Base-by-base conservation (phyloP, 768 basidiomycete genomes). In the Boletus tomentosulus region DNA sequence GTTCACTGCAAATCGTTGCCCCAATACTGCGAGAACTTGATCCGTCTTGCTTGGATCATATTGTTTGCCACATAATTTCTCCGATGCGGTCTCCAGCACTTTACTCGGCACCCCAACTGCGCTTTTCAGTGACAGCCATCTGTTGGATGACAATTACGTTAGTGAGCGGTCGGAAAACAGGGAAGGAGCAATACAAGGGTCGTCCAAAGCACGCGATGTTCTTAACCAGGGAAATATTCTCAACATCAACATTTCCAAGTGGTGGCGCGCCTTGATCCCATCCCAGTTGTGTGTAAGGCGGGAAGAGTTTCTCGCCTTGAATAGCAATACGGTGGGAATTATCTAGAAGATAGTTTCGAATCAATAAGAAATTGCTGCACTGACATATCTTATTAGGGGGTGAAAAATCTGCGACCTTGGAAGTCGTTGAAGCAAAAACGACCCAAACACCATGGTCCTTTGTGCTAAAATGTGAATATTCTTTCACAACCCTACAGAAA, bases 351-450 rank as follows among this genome's bases (percentile, higher is more conserved):
- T 8, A 6, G n/a, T n/a, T n/a, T 38, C 7, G 3, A 12, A 16
- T 28, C 7, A 4, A 6, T 2, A 15, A 28, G 9, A 44, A 16
- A n/a, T 6, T 44, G 41, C 22, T 5, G 9, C 25, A 15, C 55
- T 4, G 0, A 56, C 61, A 12, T 19, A 33, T 44, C 7, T 51
- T 8, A 24, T 52, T 50, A 1, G 61, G 54, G 0, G 45, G 57
- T 0, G 51, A 46, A 35, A 62, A 50, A 37, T 58, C 46, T 0
- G 53, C 44, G 1, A 62, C 55, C 6, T 43, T 53, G 6, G 54
- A 59, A 4, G 55, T 51, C 2, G 54, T 62, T 2, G 61, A 62
- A 4, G 48, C 57, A 6, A 62, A 63, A 12, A 51, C 53, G 1
- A 53, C 48, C 61, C 57, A 63, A 19, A 60, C 39, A 0, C 50